Evolutionary conservation across 2,329 filamentous ascomycete genomes (phyloP).

Genomic region (Metarhizium guizhouense): DNA sequence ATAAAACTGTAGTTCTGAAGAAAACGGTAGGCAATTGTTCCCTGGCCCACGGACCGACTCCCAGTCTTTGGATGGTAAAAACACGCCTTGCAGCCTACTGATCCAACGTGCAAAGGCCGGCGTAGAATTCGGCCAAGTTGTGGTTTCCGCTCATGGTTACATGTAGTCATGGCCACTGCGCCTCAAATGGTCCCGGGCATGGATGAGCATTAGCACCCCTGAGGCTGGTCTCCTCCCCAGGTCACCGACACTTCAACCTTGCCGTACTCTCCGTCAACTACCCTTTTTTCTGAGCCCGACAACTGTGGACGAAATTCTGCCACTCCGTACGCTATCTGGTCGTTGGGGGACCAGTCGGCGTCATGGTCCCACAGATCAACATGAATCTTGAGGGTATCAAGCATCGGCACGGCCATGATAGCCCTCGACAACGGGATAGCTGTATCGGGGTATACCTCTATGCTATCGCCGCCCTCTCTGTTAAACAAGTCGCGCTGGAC

Average conservation of each 20-base stretch:
- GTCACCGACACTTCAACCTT: neutral
- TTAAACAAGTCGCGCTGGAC: neutral
- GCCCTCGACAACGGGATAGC: neutral
- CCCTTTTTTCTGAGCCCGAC: neutral
- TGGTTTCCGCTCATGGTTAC: too few species aligned
- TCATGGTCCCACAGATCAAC: neutral
- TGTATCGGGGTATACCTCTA: neutral
- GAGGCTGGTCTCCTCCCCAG: neutral
- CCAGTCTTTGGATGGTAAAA: too few species aligned
- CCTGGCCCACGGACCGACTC: too few species aligned
- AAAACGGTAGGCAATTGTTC: too few species aligned
- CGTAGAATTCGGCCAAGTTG: too few species aligned
- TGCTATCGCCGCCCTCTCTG: neutral
- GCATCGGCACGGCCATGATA: neutral
- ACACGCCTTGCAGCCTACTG: too few species aligned
- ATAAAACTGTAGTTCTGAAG: too few species aligned
- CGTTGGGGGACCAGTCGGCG: neutral
- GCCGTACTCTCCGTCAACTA: neutral
- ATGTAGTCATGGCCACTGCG: too few species aligned
- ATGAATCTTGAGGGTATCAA: neutral
- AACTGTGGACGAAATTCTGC: neutral
- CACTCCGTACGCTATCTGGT: neutral
- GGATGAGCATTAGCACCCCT: too few species aligned
- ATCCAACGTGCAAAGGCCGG: too few species aligned
- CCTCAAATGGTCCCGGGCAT: too few species aligned